A percentile compares a stretch with the other conserved stretches of the same genome.
These are phyloP conservation scores for Triticum turgidum DNA, from an alignment of 176 grass and related monocot genomes.

Conservation along the genomic window DNA sequence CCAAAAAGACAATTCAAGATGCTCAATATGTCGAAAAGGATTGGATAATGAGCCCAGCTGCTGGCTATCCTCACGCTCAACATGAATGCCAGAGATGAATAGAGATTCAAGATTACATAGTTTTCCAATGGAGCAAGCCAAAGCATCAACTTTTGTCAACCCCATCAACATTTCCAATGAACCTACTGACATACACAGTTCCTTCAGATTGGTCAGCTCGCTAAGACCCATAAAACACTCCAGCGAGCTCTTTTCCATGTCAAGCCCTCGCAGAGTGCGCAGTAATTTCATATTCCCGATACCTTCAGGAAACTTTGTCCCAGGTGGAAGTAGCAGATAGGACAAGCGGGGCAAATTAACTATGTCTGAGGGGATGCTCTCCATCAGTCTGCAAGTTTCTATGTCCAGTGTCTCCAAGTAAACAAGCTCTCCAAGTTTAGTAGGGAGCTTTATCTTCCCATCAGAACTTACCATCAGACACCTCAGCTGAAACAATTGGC, in stretches of 20 bases:
- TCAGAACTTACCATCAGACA: no score
- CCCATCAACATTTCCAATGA: background rate
- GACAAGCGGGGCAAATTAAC: no score
- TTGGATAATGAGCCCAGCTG: background rate
- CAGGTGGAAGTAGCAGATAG: background rate
- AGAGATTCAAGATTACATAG: background rate
- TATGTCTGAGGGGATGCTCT: no score
- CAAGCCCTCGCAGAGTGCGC: no score
- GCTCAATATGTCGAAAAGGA: background rate
- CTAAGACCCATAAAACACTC: background rate
- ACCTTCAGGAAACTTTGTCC: no score
- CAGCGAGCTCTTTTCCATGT: background rate
- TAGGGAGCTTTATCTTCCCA: no score
- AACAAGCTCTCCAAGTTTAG: no score
- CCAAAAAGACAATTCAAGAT: rapidly evolving
- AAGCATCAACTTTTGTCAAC: background rate
- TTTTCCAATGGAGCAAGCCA: background rate
- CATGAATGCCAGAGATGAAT: rapidly evolving
- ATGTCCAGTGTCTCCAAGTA: no score
- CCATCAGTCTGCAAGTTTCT: rapidly evolving
- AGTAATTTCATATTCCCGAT: no score
- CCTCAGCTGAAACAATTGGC: no score
- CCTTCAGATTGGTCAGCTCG: background rate
- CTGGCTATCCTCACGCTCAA: background rate
- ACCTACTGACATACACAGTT: rapidly evolving